Percentiles rank a stretch among this genome's conserved stretches.
Evolutionary conservation across 805 yeast species (phyloP).

Genomic region (Torulaspora gathmanii): DNA sequence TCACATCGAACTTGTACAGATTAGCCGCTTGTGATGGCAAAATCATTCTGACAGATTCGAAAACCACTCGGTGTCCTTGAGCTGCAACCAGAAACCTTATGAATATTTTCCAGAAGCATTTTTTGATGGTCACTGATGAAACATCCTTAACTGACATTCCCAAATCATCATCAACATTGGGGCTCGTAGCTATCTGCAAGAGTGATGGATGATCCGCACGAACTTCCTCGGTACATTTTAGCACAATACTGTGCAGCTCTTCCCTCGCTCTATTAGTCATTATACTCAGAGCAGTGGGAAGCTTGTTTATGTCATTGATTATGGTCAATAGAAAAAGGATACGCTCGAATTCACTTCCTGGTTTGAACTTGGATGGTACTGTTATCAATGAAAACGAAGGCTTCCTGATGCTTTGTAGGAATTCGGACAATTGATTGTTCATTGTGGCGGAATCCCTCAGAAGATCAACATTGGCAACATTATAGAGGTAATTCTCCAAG

Average conservation of each 20-base stretch:
- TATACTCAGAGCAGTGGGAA: conserved; percentile 53
- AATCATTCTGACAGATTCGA: conserved; percentile 46
- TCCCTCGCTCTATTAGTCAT: conserved; percentile 50
- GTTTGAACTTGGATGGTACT: conserved; percentile 17
- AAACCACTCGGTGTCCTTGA: conserved; percentile 64
- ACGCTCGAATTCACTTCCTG: conserved; percentile 35
- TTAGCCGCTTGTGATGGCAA: conserved; percentile 26
- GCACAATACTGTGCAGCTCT: conserved; percentile 62
- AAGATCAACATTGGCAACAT: conserved; percentile 55
- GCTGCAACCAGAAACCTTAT: conserved; percentile 56
- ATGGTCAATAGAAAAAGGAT: conserved; percentile 49
- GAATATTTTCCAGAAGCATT: conserved; percentile 68
- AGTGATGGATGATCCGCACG: conserved; percentile 50
- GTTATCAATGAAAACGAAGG: background rate
- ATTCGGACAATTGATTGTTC: conserved; percentile 36
- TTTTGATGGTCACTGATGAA: conserved; percentile 54
- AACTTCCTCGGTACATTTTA: conserved; percentile 59
- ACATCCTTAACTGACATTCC: conserved; percentile 44
- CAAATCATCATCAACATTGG: conserved; percentile 25
- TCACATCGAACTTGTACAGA: conserved; percentile 37
- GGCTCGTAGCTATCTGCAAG: conserved; percentile 29
- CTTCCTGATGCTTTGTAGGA: conserved; percentile 24
- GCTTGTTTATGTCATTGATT: conserved; percentile 54
- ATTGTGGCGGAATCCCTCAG: conserved; percentile 44
- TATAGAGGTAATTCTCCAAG: conserved; percentile 51